Base-by-base conservation (phyloP, 805 yeast species). In the Teunomyces panamensis region DNA sequence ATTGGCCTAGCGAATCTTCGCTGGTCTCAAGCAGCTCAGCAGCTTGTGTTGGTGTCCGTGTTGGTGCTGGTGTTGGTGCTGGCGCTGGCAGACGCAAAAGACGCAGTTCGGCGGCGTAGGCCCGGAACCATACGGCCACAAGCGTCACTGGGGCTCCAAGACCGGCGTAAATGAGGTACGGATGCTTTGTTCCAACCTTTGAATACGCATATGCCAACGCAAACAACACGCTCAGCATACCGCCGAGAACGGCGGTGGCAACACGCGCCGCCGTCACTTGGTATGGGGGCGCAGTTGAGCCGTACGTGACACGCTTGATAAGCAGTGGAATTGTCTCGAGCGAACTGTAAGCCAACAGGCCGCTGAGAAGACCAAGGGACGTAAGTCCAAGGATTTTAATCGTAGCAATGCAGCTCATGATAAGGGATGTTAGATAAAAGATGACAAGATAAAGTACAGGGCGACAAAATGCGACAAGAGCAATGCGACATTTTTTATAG, bases 141-240 rank as follows among this genome's bases (percentile, higher is more conserved):
- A 67, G 50, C 8, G 81, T 70, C 32, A 71, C 39, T 8, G 82
- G 80, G 29, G 75, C 74, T n/a, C 81, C 79, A 6, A 79, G 43
- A n/a, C 84, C 74, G 42, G 85, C 73, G 61, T 87, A 87, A 10
- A 87, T 58, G 58, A 87, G 74, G 61, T 86, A 87, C 16, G 94
- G 94, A 64, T 87, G 95, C 63, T 79, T 79, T 47, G 76, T 82
- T 32, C 69, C 60, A 4, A 64, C 54, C 16, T 87, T 81, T 0
- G 89, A 81, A 43, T 74, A 73, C 43, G 67, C 68, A 59, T 75
- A 86, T n/a, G 85, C 84, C 52, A 75, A 54, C 29, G 73, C 67
- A 54, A 86, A 81, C 43, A 81, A 68, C 30, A 71, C 64, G 1
- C 85, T 56, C 6, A 85, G 74, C 20, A 81, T 36, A 3, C 77